phyloP scores from a whole-genome alignment of 129 eudicot genomes.

The Pittosporum tobira region DNA sequence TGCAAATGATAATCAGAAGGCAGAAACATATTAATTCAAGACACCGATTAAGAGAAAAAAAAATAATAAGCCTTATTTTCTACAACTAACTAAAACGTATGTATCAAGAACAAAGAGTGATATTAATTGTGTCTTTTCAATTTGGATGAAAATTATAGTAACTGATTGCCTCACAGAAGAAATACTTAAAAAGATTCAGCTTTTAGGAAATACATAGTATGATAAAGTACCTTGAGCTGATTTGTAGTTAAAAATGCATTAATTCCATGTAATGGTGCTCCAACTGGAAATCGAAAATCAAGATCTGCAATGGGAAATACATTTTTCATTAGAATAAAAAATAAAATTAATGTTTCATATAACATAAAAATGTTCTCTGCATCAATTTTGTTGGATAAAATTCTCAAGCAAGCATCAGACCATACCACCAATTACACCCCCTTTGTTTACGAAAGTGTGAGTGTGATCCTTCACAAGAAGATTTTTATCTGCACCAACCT shows the following conservation, averaged over 20 bases:
- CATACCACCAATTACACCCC: slow-evolving; percentile 94
- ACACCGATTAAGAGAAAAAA: not conserved
- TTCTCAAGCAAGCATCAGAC: slow-evolving; percentile 11
- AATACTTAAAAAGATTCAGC: not conserved
- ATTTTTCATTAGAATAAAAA: not conserved
- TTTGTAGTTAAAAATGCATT: slow-evolving; percentile 78
- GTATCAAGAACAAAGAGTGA: not conserved
- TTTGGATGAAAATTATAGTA: no score
- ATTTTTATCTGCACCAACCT: slow-evolving; percentile 98
- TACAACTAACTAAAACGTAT: not conserved
- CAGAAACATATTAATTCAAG: not conserved
- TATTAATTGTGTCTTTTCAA: not conserved
- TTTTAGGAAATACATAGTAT: not conserved
- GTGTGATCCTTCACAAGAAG: slow-evolving; percentile 97
- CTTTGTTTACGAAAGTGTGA: slow-evolving; percentile 90
- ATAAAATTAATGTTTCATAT: not conserved
- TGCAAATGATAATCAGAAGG: slow-evolving; percentile 26
- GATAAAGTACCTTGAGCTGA: slow-evolving; percentile 71
- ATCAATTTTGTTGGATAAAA: not conserved
- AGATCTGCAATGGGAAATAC: slow-evolving; percentile 51
- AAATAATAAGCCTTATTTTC: not conserved
- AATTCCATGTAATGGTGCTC: slow-evolving; percentile 96
- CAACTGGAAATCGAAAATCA: slow-evolving; percentile 91
- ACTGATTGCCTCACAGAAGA: not conserved
- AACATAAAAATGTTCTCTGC: slow-evolving; percentile 1